Percentiles rank a stretch among this genome's conserved stretches.
Evolutionary conservation across 345 rosid species (phyloP).

Genomic region (Carallia pectinifolia): DNA sequence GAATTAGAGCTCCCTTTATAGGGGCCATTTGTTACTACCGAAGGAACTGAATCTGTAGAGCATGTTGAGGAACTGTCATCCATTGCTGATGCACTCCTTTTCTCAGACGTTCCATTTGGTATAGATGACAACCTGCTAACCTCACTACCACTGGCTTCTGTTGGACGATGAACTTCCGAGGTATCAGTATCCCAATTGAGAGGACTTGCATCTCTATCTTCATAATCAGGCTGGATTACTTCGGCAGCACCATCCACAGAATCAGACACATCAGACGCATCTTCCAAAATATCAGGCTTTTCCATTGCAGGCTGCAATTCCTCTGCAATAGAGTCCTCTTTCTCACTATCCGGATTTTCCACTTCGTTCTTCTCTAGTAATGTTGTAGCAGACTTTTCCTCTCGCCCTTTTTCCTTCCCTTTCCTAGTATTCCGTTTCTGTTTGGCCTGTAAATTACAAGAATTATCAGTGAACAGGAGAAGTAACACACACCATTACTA

Average conservation of each 20-base stretch:
- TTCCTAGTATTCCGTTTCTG: constrained; percentile 84
- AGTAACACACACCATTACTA: not conserved
- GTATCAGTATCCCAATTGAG: constrained; percentile 82
- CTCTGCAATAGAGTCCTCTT: constrained; percentile 40
- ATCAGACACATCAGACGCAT: constrained; percentile 80
- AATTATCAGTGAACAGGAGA: not conserved
- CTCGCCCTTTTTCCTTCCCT: constrained; percentile 78
- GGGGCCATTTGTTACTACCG: constrained; percentile 58
- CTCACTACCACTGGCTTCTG: constrained; percentile 58
- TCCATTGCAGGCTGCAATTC: constrained; percentile 48
- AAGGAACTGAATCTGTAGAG: constrained; percentile 74
- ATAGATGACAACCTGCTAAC: constrained; percentile 49
- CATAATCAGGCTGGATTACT: constrained; percentile 68
- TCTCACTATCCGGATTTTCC: constrained; percentile 42
- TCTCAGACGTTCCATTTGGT: constrained; percentile 63
- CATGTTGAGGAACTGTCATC: constrained; percentile 97
- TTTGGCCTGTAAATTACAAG: constrained; percentile 52
- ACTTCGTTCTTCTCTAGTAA: constrained; percentile 43
- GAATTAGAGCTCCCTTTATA: constrained; percentile 47
- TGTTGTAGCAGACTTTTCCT: constrained; percentile 42
- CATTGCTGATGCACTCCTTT: constrained; percentile 50
- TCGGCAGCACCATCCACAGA: constrained; percentile 65
- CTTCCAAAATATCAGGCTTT: constrained; percentile 64
- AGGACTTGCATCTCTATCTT: constrained; percentile 76
- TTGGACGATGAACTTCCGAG: constrained; percentile 62